Evolutionary conservation across 495 filamentous ascomycete species (phyloP), one percentile per base, ranked within the genome.

Genomic region (Schizothecium vesticola): DNA sequence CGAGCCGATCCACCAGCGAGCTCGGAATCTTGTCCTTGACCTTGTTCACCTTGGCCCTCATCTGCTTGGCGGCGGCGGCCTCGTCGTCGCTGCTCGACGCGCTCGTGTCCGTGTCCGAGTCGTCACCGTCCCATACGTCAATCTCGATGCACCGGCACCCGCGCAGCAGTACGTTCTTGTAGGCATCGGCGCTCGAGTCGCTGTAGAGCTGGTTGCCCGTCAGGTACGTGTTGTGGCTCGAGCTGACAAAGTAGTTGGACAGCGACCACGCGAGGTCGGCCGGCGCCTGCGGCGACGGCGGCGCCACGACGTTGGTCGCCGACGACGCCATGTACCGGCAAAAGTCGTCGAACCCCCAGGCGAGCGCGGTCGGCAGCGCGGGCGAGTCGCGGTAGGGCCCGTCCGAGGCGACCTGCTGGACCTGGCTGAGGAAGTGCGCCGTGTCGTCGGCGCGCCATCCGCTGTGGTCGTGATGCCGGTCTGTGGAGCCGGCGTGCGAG

Each of bases 141-240:
- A 98, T 93, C 80, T 97, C 94, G 63, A 97, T 91, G 68, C 92
- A 97, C 21, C 94, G 88, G 70, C 94, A 95, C n/a, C 94, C 92
- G 24, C 88, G 85, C 11, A 88, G 78, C 36, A 97, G 86, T 74
- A 95, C 93, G 74, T 90, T 90, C 70, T 86, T 91, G 80, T 97
- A 98, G 22, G 91, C 89, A 62, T 90, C 90, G 1, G 89, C 88
- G 67, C 90, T 93, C 33, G 91, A 88, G 67, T 91, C 87, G 69
- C 92, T 93, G 67, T 88, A 95, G 11, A 98, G 84, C 79, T 98
- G 94, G 75, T 97, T 94, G 0, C 94, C 94, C 0, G 90, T 92
- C 68, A 98, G 83, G 73, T 97, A 98, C 0, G 94, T 97, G 77
- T 98, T 98, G 78, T 98, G 94, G 74, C 92, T 96, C 25, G 90